A percentile compares a stretch with the other conserved stretches of the same genome.
These are phyloP conservation scores for Eucalyptus cloeziana DNA, from an alignment of 345 rosid species.

Conservation along the genomic window DNA sequence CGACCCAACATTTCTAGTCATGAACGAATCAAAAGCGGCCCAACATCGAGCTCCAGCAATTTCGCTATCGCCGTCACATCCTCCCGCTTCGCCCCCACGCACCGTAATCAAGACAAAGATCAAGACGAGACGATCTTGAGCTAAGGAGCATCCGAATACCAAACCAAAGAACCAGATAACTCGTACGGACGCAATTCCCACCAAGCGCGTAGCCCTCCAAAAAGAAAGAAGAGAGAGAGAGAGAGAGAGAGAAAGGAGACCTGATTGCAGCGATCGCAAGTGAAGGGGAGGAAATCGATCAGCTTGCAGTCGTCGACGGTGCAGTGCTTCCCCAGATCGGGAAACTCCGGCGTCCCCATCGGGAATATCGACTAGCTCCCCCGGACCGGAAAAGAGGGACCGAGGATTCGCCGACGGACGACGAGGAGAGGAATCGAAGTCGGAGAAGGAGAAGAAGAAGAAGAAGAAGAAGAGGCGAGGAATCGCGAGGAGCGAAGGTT, in stretches of 20 bases:
- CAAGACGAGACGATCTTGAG: background rate
- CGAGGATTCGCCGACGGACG: background rate
- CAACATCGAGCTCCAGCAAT: background rate
- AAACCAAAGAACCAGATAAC: background rate
- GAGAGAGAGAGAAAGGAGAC: slow-evolving; percentile 3
- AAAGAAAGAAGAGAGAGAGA: fast-evolving
- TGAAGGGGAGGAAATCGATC: slow-evolving; percentile 95
- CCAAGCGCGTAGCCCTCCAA: background rate
- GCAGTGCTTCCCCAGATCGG: slow-evolving; percentile 95
- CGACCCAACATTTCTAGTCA: background rate
- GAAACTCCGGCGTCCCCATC: slow-evolving; percentile 98
- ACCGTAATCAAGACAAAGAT: background rate
- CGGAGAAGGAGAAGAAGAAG: background rate
- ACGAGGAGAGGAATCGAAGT: background rate
- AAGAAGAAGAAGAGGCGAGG: background rate
- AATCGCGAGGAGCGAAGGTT: background rate
- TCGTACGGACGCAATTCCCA: background rate
- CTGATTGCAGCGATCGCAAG: slow-evolving; percentile 86
- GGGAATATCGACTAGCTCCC: background rate
- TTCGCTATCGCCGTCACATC: background rate
- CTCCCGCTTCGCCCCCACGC: background rate
- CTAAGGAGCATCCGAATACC: background rate
- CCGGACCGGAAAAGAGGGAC: background rate
- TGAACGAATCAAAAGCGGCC: background rate
- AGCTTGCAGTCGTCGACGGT: slow-evolving; percentile 63